Percentiles rank a stretch among this genome's conserved stretches.
These are phyloP conservation scores for Penicillium antarcticum DNA, from an alignment of 495 filamentous ascomycete species.

Conservation along the genomic window DNA sequence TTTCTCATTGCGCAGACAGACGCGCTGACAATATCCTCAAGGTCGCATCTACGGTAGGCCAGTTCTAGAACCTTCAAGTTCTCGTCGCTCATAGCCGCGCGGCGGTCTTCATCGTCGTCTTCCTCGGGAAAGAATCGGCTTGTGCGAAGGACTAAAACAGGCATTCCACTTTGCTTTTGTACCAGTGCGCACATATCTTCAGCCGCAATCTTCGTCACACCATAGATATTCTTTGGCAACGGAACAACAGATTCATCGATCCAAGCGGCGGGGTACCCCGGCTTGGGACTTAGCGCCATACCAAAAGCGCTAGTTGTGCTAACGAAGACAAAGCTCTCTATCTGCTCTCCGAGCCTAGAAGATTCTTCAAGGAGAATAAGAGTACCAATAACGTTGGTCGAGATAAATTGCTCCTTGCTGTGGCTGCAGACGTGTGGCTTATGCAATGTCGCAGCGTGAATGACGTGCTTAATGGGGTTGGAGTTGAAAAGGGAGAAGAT, in stretches of 20 bases:
- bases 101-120: conserved; percentile 5
- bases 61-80: conserved; percentile 3
- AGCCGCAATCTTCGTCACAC: conserved; percentile 3
- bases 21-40: conserved; percentile 7
- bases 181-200: conserved; percentile 6
- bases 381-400: conserved; percentile 2
- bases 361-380: conserved; percentile 4
- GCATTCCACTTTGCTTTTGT: background rate
- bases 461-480: conserved; percentile 1
- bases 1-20: conserved; percentile 1
- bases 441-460: conserved; percentile 2
- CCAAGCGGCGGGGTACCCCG: conserved; percentile 3
- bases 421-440: conserved; percentile 4
- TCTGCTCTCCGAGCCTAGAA: background rate
- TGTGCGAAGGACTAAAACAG: conserved; percentile 4
- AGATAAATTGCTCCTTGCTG: conserved; percentile 4
- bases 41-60: conserved; percentile 2
- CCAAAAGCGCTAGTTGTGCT: conserved; percentile 6
- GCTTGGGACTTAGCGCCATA: conserved; percentile 4
- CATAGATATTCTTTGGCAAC: conserved; percentile 4
- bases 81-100: conserved; percentile 4
- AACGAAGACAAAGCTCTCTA: conserved; percentile 5
- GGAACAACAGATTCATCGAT: conserved; percentile 5
- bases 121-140: conserved; percentile 5
- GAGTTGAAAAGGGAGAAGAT: conserved; percentile 1